phyloP scores from a whole-genome alignment of 345 rosid species.

The Hypericum perforatum region DNA sequence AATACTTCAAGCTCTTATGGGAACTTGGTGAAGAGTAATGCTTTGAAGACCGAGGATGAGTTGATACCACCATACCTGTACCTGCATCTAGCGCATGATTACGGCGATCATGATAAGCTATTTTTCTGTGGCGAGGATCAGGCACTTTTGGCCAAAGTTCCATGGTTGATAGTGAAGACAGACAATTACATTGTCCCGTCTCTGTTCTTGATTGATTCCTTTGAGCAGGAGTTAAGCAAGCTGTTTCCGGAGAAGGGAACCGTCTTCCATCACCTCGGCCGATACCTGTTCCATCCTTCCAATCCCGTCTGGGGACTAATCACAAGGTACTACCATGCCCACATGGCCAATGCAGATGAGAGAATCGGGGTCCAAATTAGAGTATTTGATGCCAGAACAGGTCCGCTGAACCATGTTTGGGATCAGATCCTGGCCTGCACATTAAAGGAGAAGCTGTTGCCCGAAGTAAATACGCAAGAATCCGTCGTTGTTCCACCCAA shows the following conservation, averaged over 20 bases:
- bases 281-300: slow-evolving; percentile 21
- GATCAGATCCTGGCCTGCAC: slow-evolving; percentile 23
- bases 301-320: slow-evolving; percentile 23
- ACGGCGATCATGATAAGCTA: slow-evolving; percentile 19
- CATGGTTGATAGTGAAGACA: slow-evolving; percentile 18
- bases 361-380: slow-evolving; percentile 19
- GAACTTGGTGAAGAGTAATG: slow-evolving; percentile 17
- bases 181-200: slow-evolving; percentile 23
- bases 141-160: slow-evolving; percentile 13
- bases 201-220: slow-evolving; percentile 16
- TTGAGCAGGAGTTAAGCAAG: slow-evolving; percentile 15
- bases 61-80: slow-evolving; percentile 7
- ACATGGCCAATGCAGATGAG: slow-evolving; percentile 21
- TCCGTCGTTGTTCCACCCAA: not conserved
- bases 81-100: slow-evolving; percentile 21
- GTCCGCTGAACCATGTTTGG: slow-evolving; percentile 18
- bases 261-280: slow-evolving; percentile 17
- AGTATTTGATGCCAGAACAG: slow-evolving; percentile 16
- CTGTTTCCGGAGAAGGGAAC: slow-evolving; percentile 20
- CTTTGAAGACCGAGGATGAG: slow-evolving; percentile 4
- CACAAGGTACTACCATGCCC: slow-evolving; percentile 16
- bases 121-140: slow-evolving; percentile 21
- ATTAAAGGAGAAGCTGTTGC: slow-evolving; percentile 16
- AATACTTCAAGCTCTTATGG: slow-evolving; percentile 8
- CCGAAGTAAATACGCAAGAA: slow-evolving; percentile 15